Conservation (phyloP, 352 stramenopile genomes). For the Pythium grandisporangium region DNA sequence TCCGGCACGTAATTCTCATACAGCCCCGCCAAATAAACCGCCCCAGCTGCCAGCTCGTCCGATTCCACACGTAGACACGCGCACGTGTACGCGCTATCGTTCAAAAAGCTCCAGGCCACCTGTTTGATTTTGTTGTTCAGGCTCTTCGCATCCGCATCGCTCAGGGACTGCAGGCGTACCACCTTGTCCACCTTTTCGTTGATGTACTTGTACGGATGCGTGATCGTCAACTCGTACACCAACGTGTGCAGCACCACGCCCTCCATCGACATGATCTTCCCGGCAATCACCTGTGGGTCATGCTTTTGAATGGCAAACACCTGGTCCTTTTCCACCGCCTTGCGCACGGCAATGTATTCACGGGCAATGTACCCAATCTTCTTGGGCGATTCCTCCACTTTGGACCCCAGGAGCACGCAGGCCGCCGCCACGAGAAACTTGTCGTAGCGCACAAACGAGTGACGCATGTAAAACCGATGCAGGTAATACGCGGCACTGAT, state of each 20-base stretch:
- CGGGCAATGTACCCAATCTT: conserved; percentile 71
- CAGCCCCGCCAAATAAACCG: conserved; percentile 75
- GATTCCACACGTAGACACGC: conserved; percentile 73
- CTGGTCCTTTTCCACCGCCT: conserved; percentile 64
- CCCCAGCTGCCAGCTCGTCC: conserved; percentile 58
- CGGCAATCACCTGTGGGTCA: conserved; percentile 46
- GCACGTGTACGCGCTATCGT: conserved; percentile 81
- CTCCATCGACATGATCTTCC: conserved; percentile 82
- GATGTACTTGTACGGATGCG: conserved; percentile 82
- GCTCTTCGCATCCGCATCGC: conserved; percentile 34
- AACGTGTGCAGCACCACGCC: conserved; percentile 74
- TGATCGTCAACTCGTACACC: conserved; percentile 77
- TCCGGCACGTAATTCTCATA: conserved; percentile 77
- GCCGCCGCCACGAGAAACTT: conserved; percentile 76
- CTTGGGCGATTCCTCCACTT: conserved; percentile 76
- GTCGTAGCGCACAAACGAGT: conserved; percentile 80
- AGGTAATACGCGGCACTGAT: conserved; percentile 82
- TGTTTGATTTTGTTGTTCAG: conserved; percentile 77
- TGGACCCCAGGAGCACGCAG: conserved; percentile 75
- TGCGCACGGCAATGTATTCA: conserved; percentile 64
- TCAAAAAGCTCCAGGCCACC: conserved; percentile 84
- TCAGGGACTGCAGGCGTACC: conserved; percentile 50
- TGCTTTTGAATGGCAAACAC: conserved; percentile 75
- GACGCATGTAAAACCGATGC: conserved; percentile 83
- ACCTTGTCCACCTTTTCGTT: conserved; percentile 84